phyloP scores from a whole-genome alignment of 1,139 yeast genomes.

The Kurtzmaniella quercitrusa region DNA sequence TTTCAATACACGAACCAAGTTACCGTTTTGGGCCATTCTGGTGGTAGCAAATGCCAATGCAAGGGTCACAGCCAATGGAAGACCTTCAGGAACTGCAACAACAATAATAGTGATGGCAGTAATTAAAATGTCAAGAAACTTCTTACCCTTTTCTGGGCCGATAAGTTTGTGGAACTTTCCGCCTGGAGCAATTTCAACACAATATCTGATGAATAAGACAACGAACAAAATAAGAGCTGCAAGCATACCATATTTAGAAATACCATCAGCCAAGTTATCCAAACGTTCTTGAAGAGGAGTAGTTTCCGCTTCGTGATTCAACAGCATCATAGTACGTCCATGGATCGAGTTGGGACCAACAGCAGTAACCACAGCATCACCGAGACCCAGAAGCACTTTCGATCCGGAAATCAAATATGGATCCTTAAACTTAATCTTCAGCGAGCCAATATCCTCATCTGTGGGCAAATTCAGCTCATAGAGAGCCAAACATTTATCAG shows the following conservation, averaged over 20 bases:
- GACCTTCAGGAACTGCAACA: conserved; percentile 98
- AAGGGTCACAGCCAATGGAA: conserved; percentile 92
- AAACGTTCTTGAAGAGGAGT: conserved; percentile 90
- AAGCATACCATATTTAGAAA: conserved; percentile 86
- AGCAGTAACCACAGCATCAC: conserved; percentile 81
- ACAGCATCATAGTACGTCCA: conserved; percentile 85
- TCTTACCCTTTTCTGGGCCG: conserved; percentile 77
- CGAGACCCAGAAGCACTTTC: conserved; percentile 79
- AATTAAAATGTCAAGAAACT: conserved; percentile 79
- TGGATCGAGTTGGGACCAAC: conserved; percentile 87
- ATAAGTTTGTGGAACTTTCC: conserved; percentile 41
- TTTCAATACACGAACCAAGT: conserved; percentile 86
- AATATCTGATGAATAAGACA: conserved; percentile 73
- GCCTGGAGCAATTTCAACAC: conserved; percentile 58
- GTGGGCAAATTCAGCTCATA: conserved; percentile 26
- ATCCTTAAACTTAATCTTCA: conserved; percentile 48
- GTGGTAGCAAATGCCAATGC: conserved; percentile 98
- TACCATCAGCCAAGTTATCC: conserved; percentile 82
- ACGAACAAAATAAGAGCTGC: conserved; percentile 78
- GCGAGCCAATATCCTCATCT: conserved; percentile 50
- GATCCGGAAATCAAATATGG: conserved; percentile 92
- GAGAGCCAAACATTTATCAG: conserved; percentile 40
- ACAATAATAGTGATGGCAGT: conserved; percentile 90
- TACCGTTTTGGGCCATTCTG: conserved; percentile 95
- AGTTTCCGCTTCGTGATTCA: conserved; percentile 68